phyloP scores from a whole-genome alignment of 2,329 filamentous ascomycete genomes.

The Tolypocladium pustulatum region DNA sequence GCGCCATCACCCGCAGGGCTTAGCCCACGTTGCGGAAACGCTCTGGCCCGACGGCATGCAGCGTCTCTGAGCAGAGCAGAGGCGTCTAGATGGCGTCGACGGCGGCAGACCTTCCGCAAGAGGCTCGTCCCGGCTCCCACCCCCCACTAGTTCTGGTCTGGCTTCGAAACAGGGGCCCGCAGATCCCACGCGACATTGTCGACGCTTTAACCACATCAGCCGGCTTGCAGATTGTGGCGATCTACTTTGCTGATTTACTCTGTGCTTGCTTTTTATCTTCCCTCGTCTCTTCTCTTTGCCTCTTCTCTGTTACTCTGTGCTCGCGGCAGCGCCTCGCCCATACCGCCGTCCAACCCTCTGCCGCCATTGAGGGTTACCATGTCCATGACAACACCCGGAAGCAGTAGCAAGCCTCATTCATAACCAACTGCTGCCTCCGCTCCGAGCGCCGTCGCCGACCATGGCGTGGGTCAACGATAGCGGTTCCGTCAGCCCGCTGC shows the following conservation, averaged over 20 bases:
- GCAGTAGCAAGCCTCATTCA: neutral
- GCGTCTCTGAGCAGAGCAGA: neutral
- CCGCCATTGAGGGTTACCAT: neutral
- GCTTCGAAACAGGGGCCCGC: neutral
- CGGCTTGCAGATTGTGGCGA: neutral
- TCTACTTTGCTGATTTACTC: neutral
- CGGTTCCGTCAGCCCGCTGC: slow-evolving; percentile 14
- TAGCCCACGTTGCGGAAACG: neutral
- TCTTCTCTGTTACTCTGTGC: neutral
- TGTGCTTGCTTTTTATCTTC: neutral
- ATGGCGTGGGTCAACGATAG: slow-evolving; percentile 12
- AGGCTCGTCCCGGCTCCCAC: neutral
- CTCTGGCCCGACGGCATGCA: neutral
- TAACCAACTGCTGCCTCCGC: neutral
- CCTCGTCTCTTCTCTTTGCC: neutral
- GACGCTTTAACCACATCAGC: neutral
- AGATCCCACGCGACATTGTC: neutral
- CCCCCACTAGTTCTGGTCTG: neutral
- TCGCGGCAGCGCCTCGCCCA: neutral
- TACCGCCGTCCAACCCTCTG: neutral
- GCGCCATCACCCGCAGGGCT: neutral
- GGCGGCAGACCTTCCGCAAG: neutral
- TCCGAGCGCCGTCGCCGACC: neutral
- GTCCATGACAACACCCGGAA: neutral
- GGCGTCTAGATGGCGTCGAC: neutral